Evolutionary conservation across 2,329 filamentous ascomycete species (phyloP).

Genomic region (Ambrosiella cleistominuta): DNA sequence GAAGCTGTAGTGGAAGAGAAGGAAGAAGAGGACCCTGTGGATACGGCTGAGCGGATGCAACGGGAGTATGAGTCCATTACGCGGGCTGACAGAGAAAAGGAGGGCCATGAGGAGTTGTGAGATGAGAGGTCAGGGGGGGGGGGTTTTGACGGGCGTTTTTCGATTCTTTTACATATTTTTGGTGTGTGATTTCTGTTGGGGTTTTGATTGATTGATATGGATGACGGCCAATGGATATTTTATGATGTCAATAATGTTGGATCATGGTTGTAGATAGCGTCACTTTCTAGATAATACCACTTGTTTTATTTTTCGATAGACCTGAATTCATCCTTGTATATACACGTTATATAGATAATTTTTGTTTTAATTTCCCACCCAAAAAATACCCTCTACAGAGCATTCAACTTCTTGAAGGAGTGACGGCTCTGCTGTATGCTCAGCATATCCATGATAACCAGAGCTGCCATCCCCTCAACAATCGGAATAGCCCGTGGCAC

Average conservation of each 20-base stretch:
- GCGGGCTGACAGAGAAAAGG: not conserved
- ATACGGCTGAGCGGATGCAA: too few species aligned
- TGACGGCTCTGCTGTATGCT: constrained; percentile 58
- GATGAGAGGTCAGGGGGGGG: not conserved
- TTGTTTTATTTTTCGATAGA: too few species aligned
- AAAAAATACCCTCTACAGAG: not conserved
- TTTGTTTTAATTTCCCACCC: not conserved
- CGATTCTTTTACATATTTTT: not conserved
- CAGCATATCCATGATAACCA: constrained; percentile 74
- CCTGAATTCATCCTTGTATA: too few species aligned
- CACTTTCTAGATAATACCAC: too few species aligned
- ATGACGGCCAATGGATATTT: not conserved
- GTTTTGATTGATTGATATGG: not conserved
- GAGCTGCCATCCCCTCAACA: constrained; percentile 77
- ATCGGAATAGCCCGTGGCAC: constrained; percentile 76
- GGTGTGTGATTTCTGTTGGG: not conserved
- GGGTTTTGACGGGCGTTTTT: not conserved
- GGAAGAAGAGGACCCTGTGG: too few species aligned
- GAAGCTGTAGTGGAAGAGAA: too few species aligned
- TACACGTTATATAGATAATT: not conserved
- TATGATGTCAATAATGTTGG: not conserved
- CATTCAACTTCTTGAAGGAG: constrained; percentile 11
- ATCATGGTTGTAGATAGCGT: too few species aligned
- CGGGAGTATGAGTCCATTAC: too few species aligned
- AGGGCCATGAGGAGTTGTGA: not conserved